Percentiles rank a stretch among this genome's conserved stretches.
Evolutionary conservation across 768 basidiomycete genomes (phyloP).

Genomic region (Kwoniella dendrophila): DNA sequence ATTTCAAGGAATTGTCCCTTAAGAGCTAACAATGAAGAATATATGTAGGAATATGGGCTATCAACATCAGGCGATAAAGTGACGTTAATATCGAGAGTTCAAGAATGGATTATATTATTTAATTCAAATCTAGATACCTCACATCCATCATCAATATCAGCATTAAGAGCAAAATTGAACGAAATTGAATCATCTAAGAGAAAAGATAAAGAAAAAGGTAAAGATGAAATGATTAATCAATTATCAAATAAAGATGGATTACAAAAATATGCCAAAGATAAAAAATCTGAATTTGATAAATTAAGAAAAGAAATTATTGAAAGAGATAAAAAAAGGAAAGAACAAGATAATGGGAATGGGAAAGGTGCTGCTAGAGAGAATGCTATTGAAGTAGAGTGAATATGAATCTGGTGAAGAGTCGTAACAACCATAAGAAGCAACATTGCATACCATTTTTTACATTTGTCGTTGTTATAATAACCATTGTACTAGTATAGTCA

Average conservation of each 20-base stretch:
- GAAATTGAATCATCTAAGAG: conserved; percentile 36
- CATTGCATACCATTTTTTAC: no score
- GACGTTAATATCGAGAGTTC: conserved; percentile 34
- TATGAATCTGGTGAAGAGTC: neutral
- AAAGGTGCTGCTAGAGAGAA: conserved; percentile 28
- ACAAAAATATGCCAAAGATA: conserved; percentile 38
- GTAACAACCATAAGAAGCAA: no score
- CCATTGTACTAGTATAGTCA: no score
- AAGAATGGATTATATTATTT: conserved; percentile 54
- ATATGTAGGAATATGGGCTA: conserved; percentile 36
- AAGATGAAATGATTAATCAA: conserved; percentile 32
- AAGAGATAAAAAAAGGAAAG: conserved; percentile 35
- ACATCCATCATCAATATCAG: conserved; percentile 45
- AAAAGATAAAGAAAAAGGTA: conserved; percentile 48
- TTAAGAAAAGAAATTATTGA: conserved; percentile 41
- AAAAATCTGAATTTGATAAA: conserved; percentile 43
- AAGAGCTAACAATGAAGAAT: neutral
- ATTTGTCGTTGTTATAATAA: no score
- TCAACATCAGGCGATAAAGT: conserved; percentile 47
- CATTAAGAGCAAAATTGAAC: conserved; percentile 41
- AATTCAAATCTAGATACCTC: conserved; percentile 55
- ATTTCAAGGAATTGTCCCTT: neutral
- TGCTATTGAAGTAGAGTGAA: conserved; percentile 46
- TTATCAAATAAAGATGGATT: conserved; percentile 33
- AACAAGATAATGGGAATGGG: conserved; percentile 25